Evolutionary conservation across 106 monocot species (phyloP).

Genomic region (Ottelia alismoides): DNA sequence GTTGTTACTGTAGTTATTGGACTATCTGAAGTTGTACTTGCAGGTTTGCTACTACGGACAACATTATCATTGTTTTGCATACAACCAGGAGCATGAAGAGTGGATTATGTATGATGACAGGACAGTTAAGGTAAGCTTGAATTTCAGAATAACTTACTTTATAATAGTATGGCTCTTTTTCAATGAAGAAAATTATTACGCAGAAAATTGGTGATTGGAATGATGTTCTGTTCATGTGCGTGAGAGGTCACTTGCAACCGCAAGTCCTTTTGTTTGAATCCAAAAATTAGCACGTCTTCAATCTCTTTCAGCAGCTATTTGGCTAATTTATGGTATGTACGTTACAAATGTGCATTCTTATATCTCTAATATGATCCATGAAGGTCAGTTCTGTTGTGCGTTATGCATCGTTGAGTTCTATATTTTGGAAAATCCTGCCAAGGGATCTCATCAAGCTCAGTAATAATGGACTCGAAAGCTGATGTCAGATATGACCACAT

Average conservation of each 20-base stretch:
- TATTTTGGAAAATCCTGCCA: no score
- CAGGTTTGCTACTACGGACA: slow-evolving; percentile 95
- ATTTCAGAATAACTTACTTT: not conserved
- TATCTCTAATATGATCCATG: no score
- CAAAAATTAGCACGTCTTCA: slow-evolving; percentile 21
- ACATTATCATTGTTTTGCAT: slow-evolving; percentile 88
- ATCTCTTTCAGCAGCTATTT: no score
- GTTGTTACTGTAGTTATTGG: no score
- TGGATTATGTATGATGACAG: slow-evolving; percentile 93
- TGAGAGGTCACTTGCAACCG: slow-evolving; percentile 73
- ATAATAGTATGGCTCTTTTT: not conserved
- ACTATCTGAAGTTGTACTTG: no score
- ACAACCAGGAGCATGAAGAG: slow-evolving; percentile 25
- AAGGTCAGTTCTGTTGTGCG: no score
- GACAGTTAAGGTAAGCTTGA: slow-evolving; percentile 55
- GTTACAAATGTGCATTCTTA: no score
- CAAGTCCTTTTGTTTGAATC: slow-evolving; percentile 85
- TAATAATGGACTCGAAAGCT: no score
- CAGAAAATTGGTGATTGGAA: slow-evolving; percentile 69
- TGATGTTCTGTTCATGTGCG: slow-evolving; percentile 57
- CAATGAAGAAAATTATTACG: not conserved
- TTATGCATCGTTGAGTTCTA: no score
- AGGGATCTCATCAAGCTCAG: no score
- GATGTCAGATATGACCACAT: no score
- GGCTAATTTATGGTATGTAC: no score